phyloP scores from a whole-genome alignment of 2,329 filamentous ascomycete genomes.

The Pezicula radicicola region DNA sequence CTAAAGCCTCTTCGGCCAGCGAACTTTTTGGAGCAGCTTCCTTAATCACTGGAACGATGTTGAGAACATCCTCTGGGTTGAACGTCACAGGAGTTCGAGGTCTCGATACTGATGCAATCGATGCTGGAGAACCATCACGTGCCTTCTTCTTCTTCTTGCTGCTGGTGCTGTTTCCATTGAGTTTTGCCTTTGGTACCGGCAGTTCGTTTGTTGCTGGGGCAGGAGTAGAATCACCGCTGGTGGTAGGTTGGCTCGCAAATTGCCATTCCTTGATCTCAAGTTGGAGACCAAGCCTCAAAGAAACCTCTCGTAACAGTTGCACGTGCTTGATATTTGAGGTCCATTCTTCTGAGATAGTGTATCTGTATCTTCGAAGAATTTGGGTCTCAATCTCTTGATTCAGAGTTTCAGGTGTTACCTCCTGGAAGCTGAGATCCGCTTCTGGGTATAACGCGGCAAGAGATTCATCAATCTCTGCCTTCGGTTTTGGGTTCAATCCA shows the following conservation, averaged over 20 bases:
- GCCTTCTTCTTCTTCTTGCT: constrained; percentile 57
- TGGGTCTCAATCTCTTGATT: constrained; percentile 69
- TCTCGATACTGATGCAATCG: constrained; percentile 35
- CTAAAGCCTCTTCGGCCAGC: constrained; percentile 90
- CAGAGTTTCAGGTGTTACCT: constrained; percentile 71
- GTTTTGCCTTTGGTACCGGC: constrained; percentile 39
- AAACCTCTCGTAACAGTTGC: constrained; percentile 86
- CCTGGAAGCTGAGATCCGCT: constrained; percentile 76
- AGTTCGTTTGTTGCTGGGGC: constrained; percentile 29
- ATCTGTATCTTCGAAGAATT: constrained; percentile 72
- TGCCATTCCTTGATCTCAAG: constrained; percentile 74
- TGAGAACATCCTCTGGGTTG: constrained; percentile 79
- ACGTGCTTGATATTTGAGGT: constrained; percentile 64
- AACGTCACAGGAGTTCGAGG: constrained; percentile 60
- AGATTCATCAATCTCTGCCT: constrained; percentile 71
- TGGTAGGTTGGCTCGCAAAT: constrained; percentile 49
- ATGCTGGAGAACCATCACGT: constrained; percentile 45
- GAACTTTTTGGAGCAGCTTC: constrained; percentile 88
- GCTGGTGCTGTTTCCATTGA: constrained; percentile 24
- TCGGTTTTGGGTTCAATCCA: constrained; percentile 72
- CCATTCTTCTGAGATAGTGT: constrained; percentile 68
- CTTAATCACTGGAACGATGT: constrained; percentile 92
- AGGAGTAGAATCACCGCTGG: constrained; percentile 28
- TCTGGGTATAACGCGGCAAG: constrained; percentile 77
- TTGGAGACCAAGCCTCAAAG: constrained; percentile 86